Conservation (phyloP, 352 stramenopile genomes). For the Plasmopara halstedii region DNA sequence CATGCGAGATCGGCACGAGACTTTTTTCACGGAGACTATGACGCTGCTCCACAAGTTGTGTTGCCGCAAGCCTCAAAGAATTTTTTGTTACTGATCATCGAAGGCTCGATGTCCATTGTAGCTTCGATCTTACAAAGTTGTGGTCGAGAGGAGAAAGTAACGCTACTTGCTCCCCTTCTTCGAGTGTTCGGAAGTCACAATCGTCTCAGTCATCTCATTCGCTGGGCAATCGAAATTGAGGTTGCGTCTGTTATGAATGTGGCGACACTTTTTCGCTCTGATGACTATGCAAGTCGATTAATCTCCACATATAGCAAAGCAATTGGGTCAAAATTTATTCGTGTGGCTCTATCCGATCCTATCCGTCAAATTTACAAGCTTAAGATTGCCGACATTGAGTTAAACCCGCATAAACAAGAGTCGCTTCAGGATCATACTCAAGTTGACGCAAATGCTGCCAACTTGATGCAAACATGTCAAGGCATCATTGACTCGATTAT, state of each 20-base stretch:
- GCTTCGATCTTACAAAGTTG: constrained; percentile 72
- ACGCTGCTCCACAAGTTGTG: constrained; percentile 8
- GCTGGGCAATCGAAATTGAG: constrained; percentile 73
- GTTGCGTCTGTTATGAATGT: constrained; percentile 67
- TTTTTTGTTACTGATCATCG: constrained; percentile 43
- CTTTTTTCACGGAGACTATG: constrained; percentile 32
- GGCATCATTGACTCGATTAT: constrained; percentile 78
- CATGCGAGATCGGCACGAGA: constrained; percentile 38
- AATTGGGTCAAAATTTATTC: constrained; percentile 62
- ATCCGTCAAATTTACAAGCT: constrained; percentile 55
- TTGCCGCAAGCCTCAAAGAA: constrained; percentile 29
- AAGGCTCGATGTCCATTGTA: constrained; percentile 68
- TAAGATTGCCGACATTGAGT: constrained; percentile 65
- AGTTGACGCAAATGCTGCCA: constrained; percentile 49
- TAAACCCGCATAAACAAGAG: constrained; percentile 58
- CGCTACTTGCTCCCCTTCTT: constrained; percentile 51
- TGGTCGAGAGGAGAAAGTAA: constrained; percentile 70
- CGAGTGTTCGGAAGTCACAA: constrained; percentile 58
- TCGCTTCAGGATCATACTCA: constrained; percentile 26
- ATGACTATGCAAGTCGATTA: constrained; percentile 63
- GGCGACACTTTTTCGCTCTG: constrained; percentile 68
- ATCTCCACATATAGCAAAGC: constrained; percentile 75
- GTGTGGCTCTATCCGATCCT: constrained; percentile 46
- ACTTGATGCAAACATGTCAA: constrained; percentile 80
- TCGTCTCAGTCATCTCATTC: constrained; percentile 49